Base-by-base conservation (phyloP, 2,329 filamentous ascomycete species). In the Teratosphaeriaceae sp. region DNA sequence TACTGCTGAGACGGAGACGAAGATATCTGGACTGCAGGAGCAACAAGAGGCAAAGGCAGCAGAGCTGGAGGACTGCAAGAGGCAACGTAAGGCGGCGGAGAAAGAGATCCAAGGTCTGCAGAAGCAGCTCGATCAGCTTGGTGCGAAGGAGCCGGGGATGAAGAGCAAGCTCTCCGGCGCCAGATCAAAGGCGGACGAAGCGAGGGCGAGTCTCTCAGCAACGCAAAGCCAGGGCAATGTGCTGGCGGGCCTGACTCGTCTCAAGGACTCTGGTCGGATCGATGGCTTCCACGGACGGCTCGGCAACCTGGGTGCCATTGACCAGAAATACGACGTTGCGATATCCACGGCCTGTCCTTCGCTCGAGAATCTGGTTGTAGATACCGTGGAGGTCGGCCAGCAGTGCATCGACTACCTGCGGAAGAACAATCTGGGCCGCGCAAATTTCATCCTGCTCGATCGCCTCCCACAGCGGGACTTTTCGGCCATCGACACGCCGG, bases 331-430 rank as follows among this genome's bases (percentile, higher is more conserved):
- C 64, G 92, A 98, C 58, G 80, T 98, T 33, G 92, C 92, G n/a
- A 95, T 98, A 47, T 98, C 94, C 0, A 98, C 92, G 0, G 94
- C 92, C 9, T 97, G 92, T 54, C 82, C 86, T 35, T 78, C 85
- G 2, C 78, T 98, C 8, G 88, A 98, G 65, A 95, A 97, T 60
- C 89, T 98, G 65, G 90, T 98, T 8, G 94, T 94, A 0, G 92
- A 97, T 57, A 89, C 87, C 1, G 90, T 97, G 12, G 92, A 97
- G 57, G 86, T 88, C 45, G 92, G 89, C 51, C 92, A 98, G 65
- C 89, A 97, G 63, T 98, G 94, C 65, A 97, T 98, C 50, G 92
- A 97, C 60, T 92, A 98, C 59, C 75, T 98, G 11, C 82, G 92
- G 43, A 98, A 97, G 73, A 98, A 95, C 57, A 96, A 96, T 54